Conservation (phyloP, 1,139 yeast species). For the Yamadazyma triangularis region DNA sequence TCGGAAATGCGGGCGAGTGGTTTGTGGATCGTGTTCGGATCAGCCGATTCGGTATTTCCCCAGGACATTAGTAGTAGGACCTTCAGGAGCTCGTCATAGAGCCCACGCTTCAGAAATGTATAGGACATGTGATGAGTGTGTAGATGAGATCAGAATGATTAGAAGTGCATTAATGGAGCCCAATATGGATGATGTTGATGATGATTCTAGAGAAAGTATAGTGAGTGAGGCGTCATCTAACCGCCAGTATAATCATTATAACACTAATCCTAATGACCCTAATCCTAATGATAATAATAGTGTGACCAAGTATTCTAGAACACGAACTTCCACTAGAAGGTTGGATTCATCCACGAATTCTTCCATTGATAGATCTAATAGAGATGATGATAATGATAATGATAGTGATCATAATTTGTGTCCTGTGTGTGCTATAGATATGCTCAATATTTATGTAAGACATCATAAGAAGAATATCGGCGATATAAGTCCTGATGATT, state of each 20-base stretch:
- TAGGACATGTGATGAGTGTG: conserved; percentile 73
- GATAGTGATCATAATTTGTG: conserved; percentile 35
- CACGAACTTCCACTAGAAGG: conserved; percentile 15
- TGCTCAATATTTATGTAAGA: conserved; percentile 49
- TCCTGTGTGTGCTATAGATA: conserved; percentile 46
- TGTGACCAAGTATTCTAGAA: conserved; percentile 21
- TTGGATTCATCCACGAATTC: conserved; percentile 28
- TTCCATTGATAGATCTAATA: conserved; percentile 10
- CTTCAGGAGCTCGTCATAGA: conserved; percentile 19
- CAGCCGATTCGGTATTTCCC: conserved; percentile 40
- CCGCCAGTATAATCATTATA: too few relatives aligned
- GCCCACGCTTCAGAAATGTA: conserved; percentile 30
- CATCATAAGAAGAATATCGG: conserved; percentile 21
- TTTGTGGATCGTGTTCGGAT: conserved; percentile 64
- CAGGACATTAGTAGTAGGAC: conserved; percentile 31
- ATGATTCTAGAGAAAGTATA: conserved; percentile 7
- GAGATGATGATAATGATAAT: conserved; percentile 14
- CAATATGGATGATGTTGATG: conserved; percentile 5
- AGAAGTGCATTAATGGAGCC: conserved; percentile 34
- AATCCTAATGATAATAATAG: conserved; percentile 8
- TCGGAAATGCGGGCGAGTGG: conserved; percentile 75
- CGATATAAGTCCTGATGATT: conserved; percentile 21
- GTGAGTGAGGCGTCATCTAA: conserved; percentile 2
- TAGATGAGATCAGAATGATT: conserved; percentile 56
- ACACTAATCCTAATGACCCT: neutral